Percentiles rank a stretch among this genome's conserved stretches.
Evolutionary conservation across 495 filamentous ascomycete genomes (phyloP).

Genomic region (Penicillium pancosmium): DNA sequence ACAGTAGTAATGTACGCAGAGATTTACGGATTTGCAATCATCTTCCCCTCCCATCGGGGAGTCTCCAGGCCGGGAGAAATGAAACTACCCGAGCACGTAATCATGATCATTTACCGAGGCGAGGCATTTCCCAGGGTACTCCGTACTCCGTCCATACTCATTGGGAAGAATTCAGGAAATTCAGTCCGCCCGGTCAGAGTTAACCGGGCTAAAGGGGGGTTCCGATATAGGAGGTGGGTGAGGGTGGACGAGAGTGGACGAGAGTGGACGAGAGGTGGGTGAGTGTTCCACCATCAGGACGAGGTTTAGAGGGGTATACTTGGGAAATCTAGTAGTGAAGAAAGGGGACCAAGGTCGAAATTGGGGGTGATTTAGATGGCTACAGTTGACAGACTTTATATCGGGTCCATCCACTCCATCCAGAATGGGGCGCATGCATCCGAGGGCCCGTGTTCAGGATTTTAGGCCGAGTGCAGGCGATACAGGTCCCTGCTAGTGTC

Average conservation of each 20-base stretch:
- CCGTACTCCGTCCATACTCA: too few relatives aligned
- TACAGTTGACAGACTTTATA: slow-evolving; percentile 2
- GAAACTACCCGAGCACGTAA: slow-evolving; percentile 3
- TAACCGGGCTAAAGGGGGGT: neutral
- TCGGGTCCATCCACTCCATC: slow-evolving; percentile 1
- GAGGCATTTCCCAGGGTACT: neutral
- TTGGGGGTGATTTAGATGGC: slow-evolving; percentile 5
- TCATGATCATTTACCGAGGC: neutral
- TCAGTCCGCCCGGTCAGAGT: neutral
- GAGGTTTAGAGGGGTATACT: slow-evolving; percentile 3
- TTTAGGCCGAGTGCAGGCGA: slow-evolving; percentile 7
- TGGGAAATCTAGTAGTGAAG: neutral
- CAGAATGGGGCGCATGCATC: neutral
- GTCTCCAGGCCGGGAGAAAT: neutral
- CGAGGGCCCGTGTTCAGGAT: slow-evolving; percentile 1
- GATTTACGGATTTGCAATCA: neutral
- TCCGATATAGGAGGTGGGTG: slow-evolving; percentile 7
- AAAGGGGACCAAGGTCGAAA: neutral
- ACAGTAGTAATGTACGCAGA: neutral
- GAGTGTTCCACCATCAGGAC: neutral
- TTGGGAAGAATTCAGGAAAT: neutral
- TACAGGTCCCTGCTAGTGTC: neutral
- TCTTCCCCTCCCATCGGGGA: neutral
- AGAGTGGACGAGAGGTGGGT: neutral
- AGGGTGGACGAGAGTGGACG: neutral